Percentiles rank a stretch among this genome's conserved stretches.
These are phyloP conservation scores for Sphaerobolus stellatus DNA, from an alignment of 1,284 basidiomycete species.

Conservation along the genomic window DNA sequence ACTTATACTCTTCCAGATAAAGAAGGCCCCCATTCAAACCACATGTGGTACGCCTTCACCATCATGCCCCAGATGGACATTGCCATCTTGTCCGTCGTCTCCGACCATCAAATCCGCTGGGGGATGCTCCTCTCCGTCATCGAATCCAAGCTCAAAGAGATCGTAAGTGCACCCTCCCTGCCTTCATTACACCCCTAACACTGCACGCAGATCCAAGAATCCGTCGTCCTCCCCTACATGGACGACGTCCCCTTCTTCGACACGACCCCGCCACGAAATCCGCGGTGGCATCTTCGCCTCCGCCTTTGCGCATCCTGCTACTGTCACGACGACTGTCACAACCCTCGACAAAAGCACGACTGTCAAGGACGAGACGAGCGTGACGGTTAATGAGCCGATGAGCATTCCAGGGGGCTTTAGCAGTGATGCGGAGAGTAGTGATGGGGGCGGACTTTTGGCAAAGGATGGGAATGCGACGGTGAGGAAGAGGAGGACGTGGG, in stretches of 20 bases:
- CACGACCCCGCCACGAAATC: conserved; percentile 57
- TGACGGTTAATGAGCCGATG: no score
- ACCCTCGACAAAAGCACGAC: no score
- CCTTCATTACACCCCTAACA: no score
- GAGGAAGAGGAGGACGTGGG: conserved; percentile 6
- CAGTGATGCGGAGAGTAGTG: no score
- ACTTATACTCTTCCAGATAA: conserved; percentile 33
- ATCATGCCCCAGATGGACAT: conserved; percentile 86
- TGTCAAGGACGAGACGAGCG: no score
- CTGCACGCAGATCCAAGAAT: conserved; percentile 92
- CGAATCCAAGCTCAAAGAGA: conserved; percentile 84
- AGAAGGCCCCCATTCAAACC: conserved; percentile 93
- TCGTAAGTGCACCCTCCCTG: conserved; percentile 55
- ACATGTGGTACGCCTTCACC: conserved; percentile 99
- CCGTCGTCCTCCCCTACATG: conserved; percentile 95
- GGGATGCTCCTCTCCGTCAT: conserved; percentile 88
- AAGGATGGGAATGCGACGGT: no score
- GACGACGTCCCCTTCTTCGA: conserved; percentile 97
- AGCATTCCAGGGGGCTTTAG: no score
- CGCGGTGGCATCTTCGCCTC: conserved; percentile 93
- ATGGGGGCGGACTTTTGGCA: no score
- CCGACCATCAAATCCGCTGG: conserved; percentile 91
- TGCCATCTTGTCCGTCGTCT: conserved; percentile 90
- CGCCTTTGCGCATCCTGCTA: conserved; percentile 45
- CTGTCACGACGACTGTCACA: no score